phyloP scores from a whole-genome alignment of 192 early-diverging fungal genomes.

The Coemansia reversa region DNA sequence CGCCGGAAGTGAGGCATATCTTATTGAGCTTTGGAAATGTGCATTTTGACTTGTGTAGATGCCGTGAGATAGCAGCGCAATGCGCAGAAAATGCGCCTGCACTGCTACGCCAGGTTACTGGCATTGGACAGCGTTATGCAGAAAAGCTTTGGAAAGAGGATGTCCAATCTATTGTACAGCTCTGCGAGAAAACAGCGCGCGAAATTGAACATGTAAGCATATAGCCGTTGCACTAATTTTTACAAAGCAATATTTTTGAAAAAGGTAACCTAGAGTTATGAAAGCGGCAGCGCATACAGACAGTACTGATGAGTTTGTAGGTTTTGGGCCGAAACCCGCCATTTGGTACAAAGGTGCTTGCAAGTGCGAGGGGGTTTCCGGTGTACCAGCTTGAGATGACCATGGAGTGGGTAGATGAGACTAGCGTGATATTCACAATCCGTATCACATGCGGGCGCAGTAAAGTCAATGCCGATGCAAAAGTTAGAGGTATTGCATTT shows the following conservation, averaged over 20 bases:
- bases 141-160: slow-evolving; percentile 51
- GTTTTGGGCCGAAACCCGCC: slow-evolving; percentile 58
- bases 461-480: neutral
- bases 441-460: neutral
- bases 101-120: slow-evolving; percentile 59
- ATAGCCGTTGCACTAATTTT: no score
- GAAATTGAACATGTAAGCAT: slow-evolving; percentile 55
- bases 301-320: slow-evolving; percentile 14
- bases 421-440: slow-evolving; percentile 33
- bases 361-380: slow-evolving; percentile 16
- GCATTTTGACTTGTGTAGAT: slow-evolving; percentile 18
- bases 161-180: slow-evolving; percentile 45
- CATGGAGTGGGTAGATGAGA: slow-evolving; percentile 22
- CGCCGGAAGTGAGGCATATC: neutral
- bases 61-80: slow-evolving; percentile 45
- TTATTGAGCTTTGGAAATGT: neutral
- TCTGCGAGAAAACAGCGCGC: slow-evolving; percentile 38
- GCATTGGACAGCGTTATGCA: slow-evolving; percentile 57
- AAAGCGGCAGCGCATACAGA: no score
- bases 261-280: neutral
- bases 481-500: neutral
- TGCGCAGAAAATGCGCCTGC: slow-evolving; percentile 52
- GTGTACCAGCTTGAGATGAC: slow-evolving; percentile 5
- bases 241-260: no score
- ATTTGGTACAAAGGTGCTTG: slow-evolving; percentile 59